Base-by-base conservation (phyloP, 1,284 basidiomycete genomes). In the Dichomitus squalens region DNA sequence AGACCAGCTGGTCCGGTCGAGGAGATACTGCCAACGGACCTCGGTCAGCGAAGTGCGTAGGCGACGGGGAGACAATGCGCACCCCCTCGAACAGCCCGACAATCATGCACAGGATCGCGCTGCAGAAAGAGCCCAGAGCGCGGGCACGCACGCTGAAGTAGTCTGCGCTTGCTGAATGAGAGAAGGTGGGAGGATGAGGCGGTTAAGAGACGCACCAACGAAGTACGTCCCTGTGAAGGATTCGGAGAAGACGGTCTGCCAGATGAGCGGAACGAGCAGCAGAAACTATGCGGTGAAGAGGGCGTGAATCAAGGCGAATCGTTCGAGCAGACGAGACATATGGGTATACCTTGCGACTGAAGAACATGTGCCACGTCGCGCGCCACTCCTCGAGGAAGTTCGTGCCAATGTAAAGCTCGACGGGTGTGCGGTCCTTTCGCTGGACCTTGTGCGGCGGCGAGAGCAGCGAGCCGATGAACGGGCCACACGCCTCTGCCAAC, bases 91-190 rank as follows among this genome's bases (percentile, higher is more conserved):
- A 11, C 29, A 31, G 29, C 29, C 29, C 29, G 29, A 31, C 29
- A 11, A 31, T 31, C 29, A 31, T 31, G 29, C 29, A 31, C 11
- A 31, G 11, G 29, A 31, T 31, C 6, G 29, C 29, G 29, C 29
- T 31, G 11, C 29, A 21, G 44, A 36, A 52, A 44, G 50, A 31
- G 29, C 29, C 29, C 40, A 43, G 52, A 1, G 57, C 57, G 7
- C 57, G 57, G 2, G 57, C 57, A 41, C 57, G 57, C 7, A 58
- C 57, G 31, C 57, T 53, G 49, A 58, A 58, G 52, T 52, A 58
- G 12, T 25, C 29, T 31, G 29, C 6, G 29, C 29, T 31, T 31
- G 5, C 29, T 6, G 5, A 6, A 6, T 31, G 23, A 46, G n/a
- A 53, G 43, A 7, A 4, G 25, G 4, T n/a, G 6, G 3, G 5